Evolutionary conservation across 2,329 filamentous ascomycete species (phyloP), one percentile per base, ranked within the genome.

Genomic region (Xylariaceae sp.): DNA sequence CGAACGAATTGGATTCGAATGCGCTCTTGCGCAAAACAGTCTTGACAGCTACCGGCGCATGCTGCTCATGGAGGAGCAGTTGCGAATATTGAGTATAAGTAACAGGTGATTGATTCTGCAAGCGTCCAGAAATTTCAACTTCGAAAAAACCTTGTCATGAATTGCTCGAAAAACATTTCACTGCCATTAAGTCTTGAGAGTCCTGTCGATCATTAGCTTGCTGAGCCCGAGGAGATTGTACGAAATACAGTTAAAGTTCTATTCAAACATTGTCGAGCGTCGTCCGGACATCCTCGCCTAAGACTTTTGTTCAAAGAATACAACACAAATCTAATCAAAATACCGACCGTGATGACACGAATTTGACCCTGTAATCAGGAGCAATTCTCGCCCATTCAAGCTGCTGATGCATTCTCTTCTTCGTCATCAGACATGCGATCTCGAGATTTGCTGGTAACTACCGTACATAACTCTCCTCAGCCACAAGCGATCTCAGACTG

Each of bases 11-110:
- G 22, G 22, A 28, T 28, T 28, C 22, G 7, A 28, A 7, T 65
- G 63, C 63, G 63, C 62, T 36, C 33, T 51, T 19, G 63, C 63
- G 63, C 63, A 64, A 60, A 65, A 54, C 39, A 45, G 34, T 28
- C 22, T 7, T 28, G 22, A 28, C 22, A 28, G 22, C 22, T 28
- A 28, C 22, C 22, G 22, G 22, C 22, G 22, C 22, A 28, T 28
- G 22, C 22, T 28, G 22, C 7, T 28, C 36, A 50, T 47, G 48
- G 53, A 58, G 54, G 56, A 53, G 50, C 48, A 52, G 28, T 51
- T 28, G 22, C 22, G 22, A 7, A 28, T 7, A 5, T 28, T 7
- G 22, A 28, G 22, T 28, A 28, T 28, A 28, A 28, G 22, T 28
- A 28, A 7, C 7, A 7, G 22, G 7, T 28, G 4, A 5, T 7